Evolutionary conservation across 1,284 basidiomycete species (phyloP).

Genomic region (Peniophora sp.): DNA sequence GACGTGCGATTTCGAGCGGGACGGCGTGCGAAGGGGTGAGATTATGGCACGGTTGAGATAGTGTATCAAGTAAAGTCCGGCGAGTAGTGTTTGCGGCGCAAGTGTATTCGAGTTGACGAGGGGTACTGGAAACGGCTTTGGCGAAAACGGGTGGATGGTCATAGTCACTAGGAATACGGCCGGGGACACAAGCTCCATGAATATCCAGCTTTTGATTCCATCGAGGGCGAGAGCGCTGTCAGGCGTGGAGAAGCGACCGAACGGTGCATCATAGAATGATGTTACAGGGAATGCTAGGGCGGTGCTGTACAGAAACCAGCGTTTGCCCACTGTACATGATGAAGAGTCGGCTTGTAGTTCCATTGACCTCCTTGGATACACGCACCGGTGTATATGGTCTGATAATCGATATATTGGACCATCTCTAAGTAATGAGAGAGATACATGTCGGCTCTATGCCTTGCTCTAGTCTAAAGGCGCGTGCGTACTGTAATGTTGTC

Average conservation of each 20-base stretch:
- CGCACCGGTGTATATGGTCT: slow-evolving; percentile 11
- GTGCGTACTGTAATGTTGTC: too few species aligned
- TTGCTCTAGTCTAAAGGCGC: too few species aligned
- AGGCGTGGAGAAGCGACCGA: slow-evolving; percentile 65
- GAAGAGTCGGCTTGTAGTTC: too few species aligned
- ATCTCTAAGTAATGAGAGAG: slow-evolving; percentile 8
- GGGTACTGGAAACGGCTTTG: slow-evolving; percentile 34
- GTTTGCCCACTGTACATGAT: slow-evolving; percentile 17
- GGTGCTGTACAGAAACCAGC: slow-evolving; percentile 25
- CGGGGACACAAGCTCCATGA: slow-evolving; percentile 83
- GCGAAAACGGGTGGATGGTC: slow-evolving; percentile 42
- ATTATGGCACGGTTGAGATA: slow-evolving; percentile 81
- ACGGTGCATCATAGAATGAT: slow-evolving; percentile 57
- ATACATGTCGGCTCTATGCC: too few species aligned
- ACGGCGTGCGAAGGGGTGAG: slow-evolving; percentile 77
- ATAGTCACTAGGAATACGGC: slow-evolving; percentile 40
- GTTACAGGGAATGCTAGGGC: slow-evolving; percentile 20
- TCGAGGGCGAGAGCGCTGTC: slow-evolving; percentile 13
- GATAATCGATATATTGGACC: slow-evolving; percentile 8
- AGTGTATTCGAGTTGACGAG: slow-evolving; percentile 7
- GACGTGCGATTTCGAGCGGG: slow-evolving; percentile 72
- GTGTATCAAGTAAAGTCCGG: slow-evolving; percentile 62
- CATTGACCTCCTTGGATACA: neutral
- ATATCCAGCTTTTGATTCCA: slow-evolving; percentile 64
- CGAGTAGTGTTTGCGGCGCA: slow-evolving; percentile 41